These are phyloP conservation scores for Pseudocercospora crystallina DNA, from an alignment of 2,329 filamentous ascomycete species.

Conservation along the genomic window DNA sequence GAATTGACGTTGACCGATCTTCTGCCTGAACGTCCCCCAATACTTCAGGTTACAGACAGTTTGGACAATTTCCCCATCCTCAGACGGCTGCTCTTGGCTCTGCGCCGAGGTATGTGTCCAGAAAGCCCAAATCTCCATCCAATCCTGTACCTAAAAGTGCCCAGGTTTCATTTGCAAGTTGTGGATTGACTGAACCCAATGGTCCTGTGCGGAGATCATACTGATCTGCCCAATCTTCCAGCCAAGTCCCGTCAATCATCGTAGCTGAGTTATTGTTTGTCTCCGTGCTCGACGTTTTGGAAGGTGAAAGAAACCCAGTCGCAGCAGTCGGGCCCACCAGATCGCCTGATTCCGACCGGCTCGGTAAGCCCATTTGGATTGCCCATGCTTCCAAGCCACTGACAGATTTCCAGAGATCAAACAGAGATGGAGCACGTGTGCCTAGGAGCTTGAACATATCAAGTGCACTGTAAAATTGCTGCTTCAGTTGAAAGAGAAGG, in stretches of 20 bases:
- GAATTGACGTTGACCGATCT: not conserved
- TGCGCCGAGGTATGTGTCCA: not conserved
- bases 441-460: not conserved
- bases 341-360: not conserved
- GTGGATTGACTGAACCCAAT: conserved; percentile 1
- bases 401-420: not conserved
- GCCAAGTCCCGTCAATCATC: conserved; percentile 1
- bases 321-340: not conserved
- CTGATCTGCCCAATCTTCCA: not conserved
- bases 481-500: not conserved
- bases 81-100: not conserved
- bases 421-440: not conserved
- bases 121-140: not conserved
- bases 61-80: not conserved
- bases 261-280: not conserved
- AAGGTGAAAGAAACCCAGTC: not conserved
- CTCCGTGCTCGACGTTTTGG: not conserved
- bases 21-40: not conserved
- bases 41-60: not conserved
- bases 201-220: not conserved
- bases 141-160: conserved; percentile 2
- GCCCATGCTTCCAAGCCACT: conserved; percentile 1
- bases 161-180: not conserved
- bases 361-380: conserved; percentile 1
- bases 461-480: not conserved